Evolutionary conservation across 352 stramenopile species (phyloP).

Genomic region (Phytopythium aichiense): DNA sequence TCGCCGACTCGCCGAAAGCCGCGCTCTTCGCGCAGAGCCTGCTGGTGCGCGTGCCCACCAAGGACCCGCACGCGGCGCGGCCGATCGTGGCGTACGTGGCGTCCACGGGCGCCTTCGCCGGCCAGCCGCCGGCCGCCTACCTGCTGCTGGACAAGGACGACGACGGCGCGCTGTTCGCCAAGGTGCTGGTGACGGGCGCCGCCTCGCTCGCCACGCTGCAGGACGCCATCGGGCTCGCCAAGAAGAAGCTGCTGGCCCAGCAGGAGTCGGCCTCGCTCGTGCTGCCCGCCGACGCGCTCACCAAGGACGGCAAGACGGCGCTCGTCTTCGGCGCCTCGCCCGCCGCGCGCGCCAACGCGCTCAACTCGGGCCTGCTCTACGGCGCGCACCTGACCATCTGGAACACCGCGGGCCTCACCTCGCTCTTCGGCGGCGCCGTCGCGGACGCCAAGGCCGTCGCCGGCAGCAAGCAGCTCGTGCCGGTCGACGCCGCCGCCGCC

Average conservation of each 20-base stretch:
- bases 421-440: constrained; percentile 65
- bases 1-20: constrained; percentile 71
- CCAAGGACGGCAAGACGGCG: constrained; percentile 60
- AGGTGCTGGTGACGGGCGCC: constrained; percentile 64
- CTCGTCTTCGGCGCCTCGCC: constrained; percentile 67
- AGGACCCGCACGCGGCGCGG: constrained; percentile 60
- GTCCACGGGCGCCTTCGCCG: constrained; percentile 56
- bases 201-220: constrained; percentile 50
- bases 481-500: constrained; percentile 34
- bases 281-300: constrained; percentile 45
- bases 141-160: constrained; percentile 68
- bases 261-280: constrained; percentile 51
- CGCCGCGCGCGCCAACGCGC: constrained; percentile 45
- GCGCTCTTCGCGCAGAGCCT: constrained; percentile 70
- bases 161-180: constrained; percentile 53
- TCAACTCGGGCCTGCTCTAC: constrained; percentile 65
- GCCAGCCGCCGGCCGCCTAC: constrained; percentile 47
- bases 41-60: constrained; percentile 61
- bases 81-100: constrained; percentile 79
- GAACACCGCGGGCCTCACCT: constrained; percentile 61
- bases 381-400: constrained; percentile 68
- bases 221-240: constrained; percentile 54
- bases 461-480: constrained; percentile 46
- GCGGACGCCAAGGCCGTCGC: constrained; percentile 38
- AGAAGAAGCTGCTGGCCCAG: constrained; percentile 67